Evolutionary conservation across 257 asterid genomes (phyloP), one percentile per base, ranked within the genome.

Genomic region (Eucommia ulmoides): DNA sequence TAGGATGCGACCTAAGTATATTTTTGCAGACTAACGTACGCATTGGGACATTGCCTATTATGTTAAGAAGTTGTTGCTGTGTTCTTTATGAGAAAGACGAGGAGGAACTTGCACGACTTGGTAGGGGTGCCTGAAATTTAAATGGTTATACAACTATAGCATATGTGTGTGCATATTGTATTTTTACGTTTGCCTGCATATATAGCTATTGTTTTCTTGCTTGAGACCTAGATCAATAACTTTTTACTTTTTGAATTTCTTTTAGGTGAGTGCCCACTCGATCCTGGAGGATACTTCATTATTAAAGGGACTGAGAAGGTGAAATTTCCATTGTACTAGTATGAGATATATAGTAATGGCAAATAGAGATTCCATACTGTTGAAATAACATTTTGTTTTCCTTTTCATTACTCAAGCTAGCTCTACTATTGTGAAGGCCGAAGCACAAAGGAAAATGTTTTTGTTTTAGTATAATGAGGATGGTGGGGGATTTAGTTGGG

Each of bases 201-300:
- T 12, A 26, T 4, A 26, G 12, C 6, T 4, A 26, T 4, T 4
- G 38, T 2, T 38, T 15, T 38, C 45, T 8, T 38, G 7, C 45
- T 18, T 4, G 16, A 42, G 48, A 42, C 20, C 20, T 16, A 42
- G 48, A 16, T n/a, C 7, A 15, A 2, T 3, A 16, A 42, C 20
- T 15, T 42, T 21, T 18, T 56, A 50, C 23, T 51, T 63, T 24
- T 56, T 53, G 51, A 50, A 20, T 61, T 71, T 42, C 33, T 20
- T 46, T 61, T 48, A 87, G 94, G 98, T 62, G 98, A 91, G 75
- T 91, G 98, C 70, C 98, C 96, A 2, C 85, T 91, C 50, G 98
- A 91, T 62, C 98, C 96, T 18, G 96, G 98, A 54, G 96, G 96
- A 53, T 91, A 91, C 66, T 91, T 91, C 71, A 52, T 86, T 38